These are phyloP conservation scores for Boletus calvinii DNA, from an alignment of 1,284 basidiomycete genomes.

Conservation along the genomic window DNA sequence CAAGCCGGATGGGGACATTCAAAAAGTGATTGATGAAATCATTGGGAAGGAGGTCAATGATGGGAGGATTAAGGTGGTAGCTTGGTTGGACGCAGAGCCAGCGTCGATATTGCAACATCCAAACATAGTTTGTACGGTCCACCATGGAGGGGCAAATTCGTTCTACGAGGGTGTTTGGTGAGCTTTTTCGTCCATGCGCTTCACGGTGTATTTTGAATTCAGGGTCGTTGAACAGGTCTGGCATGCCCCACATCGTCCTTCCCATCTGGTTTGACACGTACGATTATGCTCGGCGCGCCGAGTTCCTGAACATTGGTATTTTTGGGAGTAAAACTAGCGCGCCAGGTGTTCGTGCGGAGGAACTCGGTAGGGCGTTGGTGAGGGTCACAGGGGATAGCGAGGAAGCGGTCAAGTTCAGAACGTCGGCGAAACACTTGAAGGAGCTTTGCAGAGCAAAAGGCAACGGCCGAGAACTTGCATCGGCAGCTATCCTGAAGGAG, in stretches of 20 bases:
- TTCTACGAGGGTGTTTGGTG: slow-evolving; percentile 19
- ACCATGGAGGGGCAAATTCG: slow-evolving; percentile 21
- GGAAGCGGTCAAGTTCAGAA: slow-evolving; percentile 9
- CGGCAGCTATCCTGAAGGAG: slow-evolving; percentile 1
- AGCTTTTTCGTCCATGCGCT: neutral
- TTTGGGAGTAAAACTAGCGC: slow-evolving; percentile 9
- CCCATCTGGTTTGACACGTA: slow-evolving; percentile 20
- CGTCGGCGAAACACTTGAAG: slow-evolving; percentile 8
- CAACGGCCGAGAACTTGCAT: slow-evolving; percentile 8
- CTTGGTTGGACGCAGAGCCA: slow-evolving; percentile 15
- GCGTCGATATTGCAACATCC: slow-evolving; percentile 16
- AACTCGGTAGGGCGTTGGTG: slow-evolving; percentile 13
- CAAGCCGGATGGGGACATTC: neutral
- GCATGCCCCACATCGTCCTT: slow-evolving; percentile 13
- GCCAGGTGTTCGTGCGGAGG: slow-evolving; percentile 12
- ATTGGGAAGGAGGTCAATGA: slow-evolving; percentile 6
- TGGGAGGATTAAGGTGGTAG: slow-evolving; percentile 2
- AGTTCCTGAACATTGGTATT: slow-evolving; percentile 17
- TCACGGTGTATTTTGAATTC: no score
- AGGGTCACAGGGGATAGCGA: slow-evolving; percentile 8
- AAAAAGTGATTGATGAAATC: neutral
- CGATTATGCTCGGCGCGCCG: slow-evolving; percentile 12
- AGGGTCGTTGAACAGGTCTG: slow-evolving; percentile 3
- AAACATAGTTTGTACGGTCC: slow-evolving; percentile 17
- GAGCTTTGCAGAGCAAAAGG: slow-evolving; percentile 13